Evolutionary conservation across 768 basidiomycete species (phyloP), one percentile per base, ranked within the genome.

Genomic region (Lactarius deliciosus): DNA sequence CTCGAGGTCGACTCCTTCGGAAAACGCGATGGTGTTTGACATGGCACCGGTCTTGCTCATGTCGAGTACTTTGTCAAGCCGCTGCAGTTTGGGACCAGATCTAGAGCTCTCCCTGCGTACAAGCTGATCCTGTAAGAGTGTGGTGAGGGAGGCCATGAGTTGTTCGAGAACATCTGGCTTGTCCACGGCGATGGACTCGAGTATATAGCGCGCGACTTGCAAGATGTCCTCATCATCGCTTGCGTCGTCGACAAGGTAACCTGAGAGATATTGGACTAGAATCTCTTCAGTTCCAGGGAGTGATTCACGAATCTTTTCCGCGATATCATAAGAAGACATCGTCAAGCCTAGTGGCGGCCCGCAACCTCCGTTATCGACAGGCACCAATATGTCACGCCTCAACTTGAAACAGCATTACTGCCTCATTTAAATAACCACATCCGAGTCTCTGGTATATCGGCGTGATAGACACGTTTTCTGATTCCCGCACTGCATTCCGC

Each of bases 141-240:
- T 81, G 4, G 80, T 81, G 43, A 94, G 83, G 59, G 81, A 82
- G 5, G 75, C 72, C 83, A 92, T 89, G n/a, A 94, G 83, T 60
- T 78, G 82, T 61, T 88, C 85, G 5, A 92, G 78, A 9, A 83
- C 80, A 71, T 85, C 83, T 50, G 80, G 79, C 50, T 79, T 79
- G 68, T 83, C 82, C n/a, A 84, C 85, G 6, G 87, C 86, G 28
- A 92, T 82, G n/a, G 91, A 94, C 67, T 86, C 82, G 36, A 95
- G 85, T 64, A 94, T 87, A 64, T 85, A 81, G 41, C 85, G 84
- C 28, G 90, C 85, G 47, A 94, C 81, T 63, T 86, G 83, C n/a
- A 95, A 82, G 34, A 93, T 86, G 73, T 94, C 91, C 74, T 92
- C 91, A 69, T 94, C 92, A 75, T 93, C 91, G 47, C 89, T 89